Conservation (phyloP, 2,329 filamentous ascomycete species). For the Trichoderma aggressivum region DNA sequence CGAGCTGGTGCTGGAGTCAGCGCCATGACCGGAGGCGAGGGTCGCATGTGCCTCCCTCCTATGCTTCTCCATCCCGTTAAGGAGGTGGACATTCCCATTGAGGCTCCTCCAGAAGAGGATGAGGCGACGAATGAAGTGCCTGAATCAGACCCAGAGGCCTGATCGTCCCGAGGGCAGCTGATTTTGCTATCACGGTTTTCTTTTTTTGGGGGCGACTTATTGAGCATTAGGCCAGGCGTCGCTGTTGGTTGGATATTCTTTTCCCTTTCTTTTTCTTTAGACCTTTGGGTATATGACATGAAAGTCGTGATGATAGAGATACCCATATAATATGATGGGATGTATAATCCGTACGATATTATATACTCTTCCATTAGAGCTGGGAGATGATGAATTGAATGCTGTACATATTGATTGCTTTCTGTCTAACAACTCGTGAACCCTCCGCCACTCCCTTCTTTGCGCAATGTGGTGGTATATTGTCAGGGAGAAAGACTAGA, state of each 20-base stretch:
- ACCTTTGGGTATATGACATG: slow-evolving; percentile 3
- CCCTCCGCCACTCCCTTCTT: not conserved
- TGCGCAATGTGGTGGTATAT: not conserved
- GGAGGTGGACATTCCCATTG: slow-evolving; percentile 64
- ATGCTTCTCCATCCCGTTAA: slow-evolving; percentile 91
- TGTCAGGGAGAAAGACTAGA: not conserved
- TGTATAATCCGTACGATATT: slow-evolving; percentile 11
- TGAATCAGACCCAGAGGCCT: slow-evolving; percentile 47
- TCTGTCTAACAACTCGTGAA: not conserved
- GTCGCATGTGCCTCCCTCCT: slow-evolving; percentile 85
- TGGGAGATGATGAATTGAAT: slow-evolving; percentile 11
- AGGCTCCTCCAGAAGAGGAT: slow-evolving; percentile 49
- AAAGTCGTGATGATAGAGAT: slow-evolving; percentile 10
- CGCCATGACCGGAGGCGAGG: slow-evolving; percentile 65
- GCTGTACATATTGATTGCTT: slow-evolving; percentile 1
- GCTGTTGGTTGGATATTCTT: not conserved
- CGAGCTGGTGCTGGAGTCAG: slow-evolving; percentile 48
- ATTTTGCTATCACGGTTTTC: not conserved
- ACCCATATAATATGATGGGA: slow-evolving; percentile 1
- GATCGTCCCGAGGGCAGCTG: not conserved
- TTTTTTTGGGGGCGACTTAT: not conserved
- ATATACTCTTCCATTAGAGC: not conserved
- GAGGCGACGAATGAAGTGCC: slow-evolving; percentile 37
- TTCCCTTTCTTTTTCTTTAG: not conserved
- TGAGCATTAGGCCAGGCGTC: not conserved